Base-by-base conservation (phyloP, 495 filamentous ascomycete genomes). In the Penicillium cosmopolitanum region DNA sequence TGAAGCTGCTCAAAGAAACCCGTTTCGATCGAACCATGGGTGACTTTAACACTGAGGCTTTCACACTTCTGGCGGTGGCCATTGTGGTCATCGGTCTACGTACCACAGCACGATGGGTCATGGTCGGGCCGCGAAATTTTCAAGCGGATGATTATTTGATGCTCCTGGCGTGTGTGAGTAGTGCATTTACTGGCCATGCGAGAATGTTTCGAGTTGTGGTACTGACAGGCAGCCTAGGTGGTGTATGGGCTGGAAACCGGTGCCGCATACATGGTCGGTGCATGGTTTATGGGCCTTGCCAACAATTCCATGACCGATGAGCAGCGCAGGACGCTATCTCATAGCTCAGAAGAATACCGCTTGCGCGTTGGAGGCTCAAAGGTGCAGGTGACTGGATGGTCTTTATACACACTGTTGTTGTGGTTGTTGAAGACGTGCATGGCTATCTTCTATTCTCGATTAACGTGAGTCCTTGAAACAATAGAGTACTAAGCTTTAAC, bases 131-230 rank as follows among this genome's bases (percentile, higher is more conserved):
- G 8, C 70, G 65, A 48, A 76, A 78, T 15, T 80, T 83, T 53
- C 76, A 81, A 55, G 63, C 76, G 1, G 85, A 88, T 66, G 85
- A 88, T 62, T 86, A 85, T 67, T 61, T 88, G 10, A 87, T 87
- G 83, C 60, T 83, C 15, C 16, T 87, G 21, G 82, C 81, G 4
- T 77, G 76, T 47, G 84, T 85, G 66, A 69, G 78, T 69, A 16
- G 46, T 4, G 18, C 6, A 5, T 4, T 44, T 28, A 18, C 43
- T 5, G 47, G 10, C n/a, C n/a, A 36, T 31, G 28, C 6, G 28
- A 21, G 6, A 47, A 19, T 47, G 9, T 46, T 55, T 21, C 19
- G 33, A 15, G 12, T 46, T 51, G 31, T 44, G 51, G 33, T 61
- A 31, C 55, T 53, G 21, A 34, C 34, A 42, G 54, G 56, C 66